These are phyloP conservation scores for Eimeria sp. DNA, from an alignment of 169 alveolate species.

Conservation along the genomic window DNA sequence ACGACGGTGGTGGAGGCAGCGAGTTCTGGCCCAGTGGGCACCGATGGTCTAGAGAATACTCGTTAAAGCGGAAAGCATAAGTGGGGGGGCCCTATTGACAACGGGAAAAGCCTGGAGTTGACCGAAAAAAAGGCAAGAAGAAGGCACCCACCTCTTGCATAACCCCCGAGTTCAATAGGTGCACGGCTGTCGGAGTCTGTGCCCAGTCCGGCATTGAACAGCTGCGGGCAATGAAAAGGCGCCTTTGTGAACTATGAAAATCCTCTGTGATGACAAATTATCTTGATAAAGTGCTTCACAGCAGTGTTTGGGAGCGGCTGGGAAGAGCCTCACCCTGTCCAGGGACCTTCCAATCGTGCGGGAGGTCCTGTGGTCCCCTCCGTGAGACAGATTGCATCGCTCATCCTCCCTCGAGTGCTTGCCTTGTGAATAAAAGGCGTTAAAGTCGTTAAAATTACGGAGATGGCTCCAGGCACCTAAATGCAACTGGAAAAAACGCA, in stretches of 20 bases:
- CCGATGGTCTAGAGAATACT: not conserved
- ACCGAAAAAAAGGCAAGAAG: constrained; percentile 4
- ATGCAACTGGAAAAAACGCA: not conserved
- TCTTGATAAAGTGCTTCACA: not conserved
- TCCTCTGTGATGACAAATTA: not conserved
- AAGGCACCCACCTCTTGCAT: not conserved
- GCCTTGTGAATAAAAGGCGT: not conserved
- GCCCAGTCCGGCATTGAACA: constrained; percentile 34
- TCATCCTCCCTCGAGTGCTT: not conserved
- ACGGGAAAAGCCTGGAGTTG: not conserved
- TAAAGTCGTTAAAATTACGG: not conserved
- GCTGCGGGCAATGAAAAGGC: not conserved
- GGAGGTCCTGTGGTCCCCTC: constrained; percentile 60
- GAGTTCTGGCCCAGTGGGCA: constrained; percentile 24
- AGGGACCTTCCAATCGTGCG: constrained; percentile 25
- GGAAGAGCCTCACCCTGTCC: not conserved
- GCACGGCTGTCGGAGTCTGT: constrained; percentile 32
- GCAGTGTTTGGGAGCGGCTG: not conserved
- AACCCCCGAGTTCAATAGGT: constrained; percentile 39
- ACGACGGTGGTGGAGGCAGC: not conserved
- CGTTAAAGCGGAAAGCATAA: not conserved
- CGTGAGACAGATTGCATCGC: constrained; percentile 14
- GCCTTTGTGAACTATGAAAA: not conserved
- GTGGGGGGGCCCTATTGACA: not conserved
- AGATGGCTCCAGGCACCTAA: constrained; percentile 9